These are phyloP conservation scores for Prunus yedoensis DNA, from an alignment of 331 rosid genomes.

Conservation along the genomic window DNA sequence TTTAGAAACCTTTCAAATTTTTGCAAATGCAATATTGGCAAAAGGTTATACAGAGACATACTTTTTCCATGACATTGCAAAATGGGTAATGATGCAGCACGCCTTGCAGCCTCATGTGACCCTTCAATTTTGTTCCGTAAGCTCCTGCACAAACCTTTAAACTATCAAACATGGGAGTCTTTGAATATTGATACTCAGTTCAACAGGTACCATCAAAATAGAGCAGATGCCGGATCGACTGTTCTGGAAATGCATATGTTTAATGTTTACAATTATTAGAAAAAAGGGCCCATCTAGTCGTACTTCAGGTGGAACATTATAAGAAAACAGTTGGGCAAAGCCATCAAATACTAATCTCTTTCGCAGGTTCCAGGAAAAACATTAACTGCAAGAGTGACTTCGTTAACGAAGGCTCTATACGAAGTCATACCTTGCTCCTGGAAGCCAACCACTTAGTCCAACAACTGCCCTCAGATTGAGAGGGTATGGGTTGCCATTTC, in stretches of 20 bases:
- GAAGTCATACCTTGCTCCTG: constrained; percentile 67
- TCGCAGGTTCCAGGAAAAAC: not conserved
- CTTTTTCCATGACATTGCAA: constrained; percentile 76
- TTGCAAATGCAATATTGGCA: not conserved
- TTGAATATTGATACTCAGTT: not conserved
- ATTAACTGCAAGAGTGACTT: not conserved
- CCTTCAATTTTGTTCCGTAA: constrained; percentile 75
- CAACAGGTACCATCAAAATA: not conserved
- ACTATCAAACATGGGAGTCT: constrained; percentile 3
- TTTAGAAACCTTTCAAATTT: not conserved
- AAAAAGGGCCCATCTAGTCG: too few relatives aligned
- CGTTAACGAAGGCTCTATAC: not conserved
- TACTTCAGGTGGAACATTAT: too few relatives aligned
- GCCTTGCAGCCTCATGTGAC: constrained; percentile 68
- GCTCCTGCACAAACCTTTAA: constrained; percentile 55
- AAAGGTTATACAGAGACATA: constrained; percentile 31
- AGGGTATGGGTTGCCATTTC: constrained; percentile 72
- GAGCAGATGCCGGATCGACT: not conserved
- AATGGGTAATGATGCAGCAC: constrained; percentile 82
- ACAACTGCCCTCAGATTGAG: constrained; percentile 68
- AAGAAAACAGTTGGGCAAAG: not conserved
- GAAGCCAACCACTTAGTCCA: constrained; percentile 96
- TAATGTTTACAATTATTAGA: too few relatives aligned
- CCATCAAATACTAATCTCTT: not conserved
- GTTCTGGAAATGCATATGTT: not conserved